Base-by-base conservation (phyloP, 2,329 filamentous ascomycete genomes). In the Monosporascus sp. region DNA sequence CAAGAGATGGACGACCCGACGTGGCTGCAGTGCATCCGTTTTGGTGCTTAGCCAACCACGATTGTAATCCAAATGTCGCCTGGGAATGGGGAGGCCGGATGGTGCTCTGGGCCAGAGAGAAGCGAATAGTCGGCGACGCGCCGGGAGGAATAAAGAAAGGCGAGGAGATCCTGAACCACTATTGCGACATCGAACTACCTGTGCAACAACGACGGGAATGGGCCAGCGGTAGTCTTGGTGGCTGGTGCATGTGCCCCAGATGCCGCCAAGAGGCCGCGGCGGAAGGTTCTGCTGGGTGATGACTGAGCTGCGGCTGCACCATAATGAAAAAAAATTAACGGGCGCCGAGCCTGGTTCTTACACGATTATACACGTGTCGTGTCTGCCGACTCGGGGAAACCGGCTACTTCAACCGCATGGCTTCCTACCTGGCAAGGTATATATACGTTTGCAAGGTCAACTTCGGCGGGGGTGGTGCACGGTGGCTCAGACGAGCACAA, bases 41-140 rank as follows among this genome's bases (percentile, higher is more conserved):
- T 61, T 99, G 94, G 91, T 97, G 92, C 71, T 78, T 97, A 31
- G 92, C 93, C 27, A 99, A 99, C 65, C 94, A 99, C 68, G 90
- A 91, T 68, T 99, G 94, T 71, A 85, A 96, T 66, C 94, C 94
- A 8, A 97, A 96, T 68, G 91, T 97, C 39, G 82, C 82, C 3
- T 99, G 94, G 94, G 89, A 96, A 64, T 97, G 92, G 90, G 85
- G 87, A 27, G 89, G 88, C 1, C 80, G 80, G 50, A 92, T 94
- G 80, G 80, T 82, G 37, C 82, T 94, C 54, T 83, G 76, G 75
- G 82, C 83, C 2, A 75, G 84, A 47, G 74, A 83, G 56, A 72
- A 78, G 57, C 74, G 82, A 38, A 75, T 87, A 5, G 71, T 80
- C 6, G 80, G 79, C 66, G 62, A 68, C 39, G 62, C 61, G 1